These are phyloP conservation scores for Diacronema lutheri DNA, from an alignment of 78 protist species.

Conservation along the genomic window DNA sequence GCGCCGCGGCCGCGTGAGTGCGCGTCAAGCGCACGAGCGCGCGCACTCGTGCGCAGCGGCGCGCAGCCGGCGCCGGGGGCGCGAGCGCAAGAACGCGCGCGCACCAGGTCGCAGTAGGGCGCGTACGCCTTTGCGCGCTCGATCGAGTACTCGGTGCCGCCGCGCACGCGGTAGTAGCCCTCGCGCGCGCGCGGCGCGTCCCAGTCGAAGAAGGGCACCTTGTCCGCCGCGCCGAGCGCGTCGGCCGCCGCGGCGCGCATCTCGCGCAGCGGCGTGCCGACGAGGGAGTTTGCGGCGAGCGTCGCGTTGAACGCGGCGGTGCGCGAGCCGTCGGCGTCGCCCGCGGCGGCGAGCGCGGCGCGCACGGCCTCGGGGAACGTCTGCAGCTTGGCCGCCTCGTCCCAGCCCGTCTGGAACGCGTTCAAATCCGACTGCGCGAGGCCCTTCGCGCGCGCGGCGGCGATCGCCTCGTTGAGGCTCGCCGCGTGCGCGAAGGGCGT, in stretches of 20 bases:
- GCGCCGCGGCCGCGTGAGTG: too few species aligned
- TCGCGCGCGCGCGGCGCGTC: slow-evolving; percentile 81
- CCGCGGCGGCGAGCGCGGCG: background rate
- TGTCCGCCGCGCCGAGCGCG: background rate
- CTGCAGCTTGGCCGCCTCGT: slow-evolving; percentile 6
- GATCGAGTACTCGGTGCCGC: slow-evolving; percentile 76
- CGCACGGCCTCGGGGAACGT: slow-evolving; percentile 37
- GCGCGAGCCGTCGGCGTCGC: background rate
- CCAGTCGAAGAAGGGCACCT: slow-evolving; percentile 59
- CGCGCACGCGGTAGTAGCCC: slow-evolving; percentile 76
- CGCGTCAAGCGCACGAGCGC: too few species aligned
- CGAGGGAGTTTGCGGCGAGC: too few species aligned
- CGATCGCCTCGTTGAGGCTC: slow-evolving; percentile 4
- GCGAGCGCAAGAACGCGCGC: too few species aligned
- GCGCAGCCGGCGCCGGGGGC: too few species aligned
- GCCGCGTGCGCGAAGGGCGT: background rate
- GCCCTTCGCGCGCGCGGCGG: slow-evolving; percentile 8
- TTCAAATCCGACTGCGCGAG: background rate
- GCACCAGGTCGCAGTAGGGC: slow-evolving; percentile 73
- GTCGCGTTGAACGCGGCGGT: too few species aligned
- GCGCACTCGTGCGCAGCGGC: too few species aligned
- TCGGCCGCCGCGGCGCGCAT: background rate
- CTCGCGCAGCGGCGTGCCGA: too few species aligned
- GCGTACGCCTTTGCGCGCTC: slow-evolving; percentile 71
- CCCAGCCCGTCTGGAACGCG: slow-evolving; percentile 16